phyloP scores from a whole-genome alignment of 768 basidiomycete genomes.

The Psilocybe sp. region DNA sequence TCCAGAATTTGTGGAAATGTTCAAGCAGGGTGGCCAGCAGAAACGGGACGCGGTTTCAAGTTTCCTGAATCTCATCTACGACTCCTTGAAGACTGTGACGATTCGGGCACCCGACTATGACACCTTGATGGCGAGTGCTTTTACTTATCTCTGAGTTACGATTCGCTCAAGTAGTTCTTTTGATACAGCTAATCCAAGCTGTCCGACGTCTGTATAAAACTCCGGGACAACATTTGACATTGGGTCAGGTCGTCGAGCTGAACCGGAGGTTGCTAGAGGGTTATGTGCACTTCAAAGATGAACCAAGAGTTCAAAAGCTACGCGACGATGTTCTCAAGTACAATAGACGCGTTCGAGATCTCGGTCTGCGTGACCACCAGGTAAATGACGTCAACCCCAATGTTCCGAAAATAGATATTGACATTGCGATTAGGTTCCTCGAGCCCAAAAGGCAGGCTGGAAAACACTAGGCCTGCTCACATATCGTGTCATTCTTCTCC shows the following conservation, averaged over 20 bases:
- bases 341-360: conserved; percentile 81
- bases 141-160: neutral
- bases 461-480: conserved; percentile 81
- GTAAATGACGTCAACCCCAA: conserved; percentile 32
- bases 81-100: conserved; percentile 93
- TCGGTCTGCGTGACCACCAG: conserved; percentile 94
- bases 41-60: conserved; percentile 91
- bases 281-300: conserved; percentile 89
- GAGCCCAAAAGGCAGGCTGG: conserved; percentile 82
- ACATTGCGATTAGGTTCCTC: conserved; percentile 64
- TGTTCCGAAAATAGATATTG: neutral
- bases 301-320: conserved; percentile 82
- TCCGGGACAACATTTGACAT: conserved; percentile 88
- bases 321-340: conserved; percentile 82
- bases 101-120: conserved; percentile 96
- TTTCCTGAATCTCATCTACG: conserved; percentile 88
- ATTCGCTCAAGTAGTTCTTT: conserved; percentile 6
- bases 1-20: conserved; percentile 82
- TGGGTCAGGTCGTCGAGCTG: conserved; percentile 94
- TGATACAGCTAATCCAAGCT: conserved; percentile 86
- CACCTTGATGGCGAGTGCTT: conserved; percentile 83
- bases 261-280: conserved; percentile 92
- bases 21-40: conserved; percentile 80
- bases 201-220: conserved; percentile 91
- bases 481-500: conserved; percentile 77